Percentiles rank a stretch among this genome's conserved stretches.
phyloP scores from a whole-genome alignment of 2,329 filamentous ascomycete genomes.

The Coniochaeta hoffmannii region DNA sequence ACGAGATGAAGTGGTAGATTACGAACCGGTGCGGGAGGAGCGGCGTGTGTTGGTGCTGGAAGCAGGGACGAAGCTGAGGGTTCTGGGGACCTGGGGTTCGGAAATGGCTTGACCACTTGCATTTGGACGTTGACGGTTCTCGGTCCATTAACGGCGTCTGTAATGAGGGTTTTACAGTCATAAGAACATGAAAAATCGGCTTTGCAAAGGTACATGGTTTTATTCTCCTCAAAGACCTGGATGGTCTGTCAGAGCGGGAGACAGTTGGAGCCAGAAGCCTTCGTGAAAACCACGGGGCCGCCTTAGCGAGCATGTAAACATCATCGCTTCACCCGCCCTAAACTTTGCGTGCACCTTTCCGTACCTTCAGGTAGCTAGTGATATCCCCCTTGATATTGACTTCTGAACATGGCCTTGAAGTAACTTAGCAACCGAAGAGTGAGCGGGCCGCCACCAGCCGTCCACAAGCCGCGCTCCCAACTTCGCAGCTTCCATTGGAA shows the following conservation, averaged over 20 bases:
- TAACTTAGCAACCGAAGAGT: slow-evolving; percentile 8
- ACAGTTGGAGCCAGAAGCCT: not conserved
- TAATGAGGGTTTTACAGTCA: slow-evolving; percentile 58
- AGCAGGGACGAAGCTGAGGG: slow-evolving; percentile 16
- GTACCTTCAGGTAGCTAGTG: not conserved
- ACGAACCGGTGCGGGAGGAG: not conserved
- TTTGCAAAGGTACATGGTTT: slow-evolving; percentile 18
- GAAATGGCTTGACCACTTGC: slow-evolving; percentile 55
- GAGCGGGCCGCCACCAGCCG: slow-evolving; percentile 4
- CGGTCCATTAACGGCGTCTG: slow-evolving; percentile 59
- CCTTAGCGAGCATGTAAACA: not conserved
- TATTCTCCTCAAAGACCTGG: not conserved
- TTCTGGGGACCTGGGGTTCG: slow-evolving; percentile 35
- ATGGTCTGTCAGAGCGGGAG: slow-evolving; percentile 10
- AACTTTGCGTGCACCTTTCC: not conserved
- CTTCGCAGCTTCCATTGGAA: too few relatives aligned
- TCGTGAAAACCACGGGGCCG: not conserved
- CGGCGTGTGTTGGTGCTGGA: slow-evolving; percentile 5
- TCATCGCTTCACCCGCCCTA: not conserved
- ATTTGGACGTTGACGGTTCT: slow-evolving; percentile 59
- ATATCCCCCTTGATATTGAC: not conserved
- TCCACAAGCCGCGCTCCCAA: slow-evolving; percentile 2
- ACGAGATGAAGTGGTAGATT: slow-evolving; percentile 98
- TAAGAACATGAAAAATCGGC: slow-evolving; percentile 37
- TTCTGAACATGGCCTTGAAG: too few relatives aligned